Evolutionary conservation across 129 eudicot genomes (phyloP), one percentile per base, ranked within the genome.

Genomic region (Tagetes erecta): DNA sequence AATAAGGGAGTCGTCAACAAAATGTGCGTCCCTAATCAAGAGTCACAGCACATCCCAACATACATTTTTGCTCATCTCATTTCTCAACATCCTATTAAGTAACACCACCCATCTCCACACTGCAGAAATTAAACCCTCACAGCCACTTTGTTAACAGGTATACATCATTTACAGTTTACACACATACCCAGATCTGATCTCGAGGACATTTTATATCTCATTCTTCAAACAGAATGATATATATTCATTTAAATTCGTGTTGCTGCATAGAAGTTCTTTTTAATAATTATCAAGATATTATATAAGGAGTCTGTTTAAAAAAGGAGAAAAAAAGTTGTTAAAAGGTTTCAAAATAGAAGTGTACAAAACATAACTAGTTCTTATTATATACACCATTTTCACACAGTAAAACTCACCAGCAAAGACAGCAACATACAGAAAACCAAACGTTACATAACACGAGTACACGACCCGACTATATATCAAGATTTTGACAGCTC

Each of bases 401-500:
- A 62, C 45, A 62, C 13, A 62, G 44, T 12, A 62, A 13, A 36
- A 37, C 67, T 35, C 36, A 62, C 44, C 67, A 35, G 67, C 67
- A 62, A 62, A 36, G 44, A 36, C 31, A 37, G 30, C 67, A 62
- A 31, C 45, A 12, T 62, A 62, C 42, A 62, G 42, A 60, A 60
- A 35, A 35, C 30, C 67, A 8, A 36, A 30, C 65, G 37, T 62
- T 33, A 10, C 35, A 7, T 1, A 0, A 64, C 8, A 8, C 51
- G 6, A 7, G 2, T 1, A 64, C 8, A 8, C 51, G 6, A 14
- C 40, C 40, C 53, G 37, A 39, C 82, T 91, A 94, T 34, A 94
- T 77, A 79, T 84, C 84, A 74, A 94, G 97, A 69, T 85, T 87
- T 81, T 90, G 97, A 81, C 99, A 94, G 81, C 97, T 89, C 68